These are phyloP conservation scores for Ceriops decandra DNA, from an alignment of 345 rosid species.

Conservation along the genomic window DNA sequence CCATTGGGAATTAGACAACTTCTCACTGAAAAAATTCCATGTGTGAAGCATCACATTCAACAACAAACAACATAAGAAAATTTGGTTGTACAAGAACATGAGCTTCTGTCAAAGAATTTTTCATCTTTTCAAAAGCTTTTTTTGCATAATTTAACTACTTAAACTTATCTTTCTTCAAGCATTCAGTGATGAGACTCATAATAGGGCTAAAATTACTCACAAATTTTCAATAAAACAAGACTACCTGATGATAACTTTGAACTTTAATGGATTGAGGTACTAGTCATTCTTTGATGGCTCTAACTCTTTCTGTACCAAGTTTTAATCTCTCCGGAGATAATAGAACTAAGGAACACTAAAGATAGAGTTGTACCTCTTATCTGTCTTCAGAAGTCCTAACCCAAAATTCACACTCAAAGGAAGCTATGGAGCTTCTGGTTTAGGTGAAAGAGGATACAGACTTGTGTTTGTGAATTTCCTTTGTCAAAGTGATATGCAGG, in stretches of 20 bases:
- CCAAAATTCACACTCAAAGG: not conserved
- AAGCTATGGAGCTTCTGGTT: not conserved
- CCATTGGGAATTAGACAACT: not conserved
- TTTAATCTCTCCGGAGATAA: not conserved
- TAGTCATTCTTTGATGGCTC: not conserved
- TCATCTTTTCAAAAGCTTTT: not conserved
- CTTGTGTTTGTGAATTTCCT: conserved; percentile 2
- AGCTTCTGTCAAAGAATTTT: not conserved
- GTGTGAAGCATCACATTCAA: conserved; percentile 11
- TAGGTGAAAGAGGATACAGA: not conserved
- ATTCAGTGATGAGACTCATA: conserved; percentile 3
- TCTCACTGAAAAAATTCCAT: not conserved
- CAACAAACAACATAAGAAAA: not conserved
- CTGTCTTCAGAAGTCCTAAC: not conserved
- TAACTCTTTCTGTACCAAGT: not conserved
- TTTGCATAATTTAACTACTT: not conserved
- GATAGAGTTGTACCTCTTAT: not conserved
- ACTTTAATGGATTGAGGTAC: not conserved
- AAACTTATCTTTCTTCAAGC: not conserved
- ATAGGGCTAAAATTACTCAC: conserved; percentile 1
- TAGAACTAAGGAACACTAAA: not conserved
- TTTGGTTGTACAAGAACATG: not conserved
- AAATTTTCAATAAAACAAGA: not conserved
- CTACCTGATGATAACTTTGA: not conserved
- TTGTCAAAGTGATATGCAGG: not conserved